Conservation (phyloP, 2,329 filamentous ascomycete genomes). For the Xylariales sp. region DNA sequence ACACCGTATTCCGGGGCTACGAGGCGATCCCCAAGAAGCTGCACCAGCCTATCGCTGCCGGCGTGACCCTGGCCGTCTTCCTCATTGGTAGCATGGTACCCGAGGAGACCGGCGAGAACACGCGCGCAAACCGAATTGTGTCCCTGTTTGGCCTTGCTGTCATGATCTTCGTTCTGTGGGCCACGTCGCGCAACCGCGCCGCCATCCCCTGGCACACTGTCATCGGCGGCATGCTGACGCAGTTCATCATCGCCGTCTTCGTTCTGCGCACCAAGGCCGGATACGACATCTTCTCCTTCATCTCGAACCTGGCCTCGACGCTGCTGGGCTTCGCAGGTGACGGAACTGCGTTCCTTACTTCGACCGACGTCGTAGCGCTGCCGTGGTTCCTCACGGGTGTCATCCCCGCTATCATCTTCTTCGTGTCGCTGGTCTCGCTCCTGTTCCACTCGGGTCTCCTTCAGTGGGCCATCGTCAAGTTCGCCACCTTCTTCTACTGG, state of each 20-base stretch:
- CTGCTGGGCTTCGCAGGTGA: constrained; percentile 72
- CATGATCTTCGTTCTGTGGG: constrained; percentile 63
- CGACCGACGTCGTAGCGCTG: constrained; percentile 32
- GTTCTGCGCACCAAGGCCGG: constrained; percentile 77
- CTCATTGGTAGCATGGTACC: constrained; percentile 75
- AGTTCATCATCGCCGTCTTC: constrained; percentile 86
- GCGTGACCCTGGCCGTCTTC: constrained; percentile 65
- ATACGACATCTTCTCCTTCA: constrained; percentile 88
- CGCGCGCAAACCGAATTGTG: constrained; percentile 71
- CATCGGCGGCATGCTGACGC: constrained; percentile 81
- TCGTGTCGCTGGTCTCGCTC: constrained; percentile 86
- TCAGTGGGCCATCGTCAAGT: constrained; percentile 87
- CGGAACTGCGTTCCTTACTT: constrained; percentile 70
- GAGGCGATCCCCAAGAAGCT: constrained; percentile 62
- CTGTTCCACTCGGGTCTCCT: constrained; percentile 76
- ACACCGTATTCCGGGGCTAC: constrained; percentile 56
- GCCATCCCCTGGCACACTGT: constrained; percentile 71
- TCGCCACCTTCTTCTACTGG: constrained; percentile 91
- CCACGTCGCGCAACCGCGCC: constrained; percentile 66
- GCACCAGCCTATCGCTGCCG: constrained; percentile 58
- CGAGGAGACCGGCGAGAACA: constrained; percentile 69
- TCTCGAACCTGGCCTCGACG: constrained; percentile 68
- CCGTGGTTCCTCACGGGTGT: constrained; percentile 73
- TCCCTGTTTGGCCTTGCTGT: constrained; percentile 75
- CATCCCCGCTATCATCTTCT: constrained; percentile 93